phyloP scores from a whole-genome alignment of 1,139 yeast species.

The Candida albicans region DNA sequence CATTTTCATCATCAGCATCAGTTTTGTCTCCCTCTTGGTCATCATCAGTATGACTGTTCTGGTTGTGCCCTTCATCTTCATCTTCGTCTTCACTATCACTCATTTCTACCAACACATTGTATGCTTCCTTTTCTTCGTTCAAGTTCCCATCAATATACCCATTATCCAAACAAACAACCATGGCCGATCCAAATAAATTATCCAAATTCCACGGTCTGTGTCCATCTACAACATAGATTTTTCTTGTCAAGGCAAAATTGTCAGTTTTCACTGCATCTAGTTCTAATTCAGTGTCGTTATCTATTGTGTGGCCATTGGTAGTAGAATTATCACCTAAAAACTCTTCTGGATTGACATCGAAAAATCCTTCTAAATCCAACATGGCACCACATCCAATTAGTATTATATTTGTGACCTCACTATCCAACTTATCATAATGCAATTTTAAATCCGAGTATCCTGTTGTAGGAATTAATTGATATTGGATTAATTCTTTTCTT shows the following conservation, averaged over 20 bases:
- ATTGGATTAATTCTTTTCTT: slow-evolving; percentile 80
- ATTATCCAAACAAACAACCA: slow-evolving; percentile 84
- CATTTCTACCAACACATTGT: slow-evolving; percentile 43
- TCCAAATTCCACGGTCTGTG: slow-evolving; percentile 97
- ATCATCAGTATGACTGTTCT: no score
- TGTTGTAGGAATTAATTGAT: slow-evolving; percentile 89
- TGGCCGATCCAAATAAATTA: slow-evolving; percentile 83
- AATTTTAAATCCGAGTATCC: slow-evolving; percentile 78
- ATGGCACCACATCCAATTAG: slow-evolving; percentile 95
- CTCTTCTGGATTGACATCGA: slow-evolving; percentile 62
- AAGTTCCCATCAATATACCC: slow-evolving; percentile 66
- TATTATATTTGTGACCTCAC: slow-evolving; percentile 74
- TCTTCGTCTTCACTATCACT: slow-evolving; percentile 27
- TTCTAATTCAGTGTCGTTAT: slow-evolving; percentile 4
- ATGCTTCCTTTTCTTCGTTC: slow-evolving; percentile 54
- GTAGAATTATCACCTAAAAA: slow-evolving; percentile 19
- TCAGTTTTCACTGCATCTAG: slow-evolving; percentile 2
- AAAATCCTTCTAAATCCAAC: slow-evolving; percentile 78
- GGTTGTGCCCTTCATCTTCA: slow-evolving; percentile 15
- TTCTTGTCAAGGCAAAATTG: slow-evolving; percentile 16
- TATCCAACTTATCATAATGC: slow-evolving; percentile 66
- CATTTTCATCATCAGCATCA: slow-evolving; percentile 26
- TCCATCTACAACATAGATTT: slow-evolving; percentile 82
- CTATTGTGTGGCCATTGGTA: background rate
- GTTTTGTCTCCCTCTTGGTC: slow-evolving; percentile 13